Evolutionary conservation across 2,329 filamentous ascomycete species (phyloP).

Genomic region (Aspergillus arachidicola): DNA sequence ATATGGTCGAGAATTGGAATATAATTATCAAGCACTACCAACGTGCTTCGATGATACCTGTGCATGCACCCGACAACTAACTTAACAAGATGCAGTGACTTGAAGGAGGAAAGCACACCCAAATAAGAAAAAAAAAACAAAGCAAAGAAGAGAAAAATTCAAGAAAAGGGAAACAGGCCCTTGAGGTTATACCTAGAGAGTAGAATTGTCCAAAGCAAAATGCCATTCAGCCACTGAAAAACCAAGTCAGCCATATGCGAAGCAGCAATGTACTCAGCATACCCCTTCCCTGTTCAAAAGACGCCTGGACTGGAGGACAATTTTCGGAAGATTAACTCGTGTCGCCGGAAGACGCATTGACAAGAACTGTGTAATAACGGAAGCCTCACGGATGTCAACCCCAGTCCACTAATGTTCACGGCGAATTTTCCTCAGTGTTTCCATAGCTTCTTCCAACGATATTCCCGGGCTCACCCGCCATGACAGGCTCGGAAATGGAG

Average conservation of each 20-base stretch:
- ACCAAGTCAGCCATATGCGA: background rate
- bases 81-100: background rate
- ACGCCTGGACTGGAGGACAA: conserved; percentile 11
- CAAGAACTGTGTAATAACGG: conserved; percentile 14
- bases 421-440: conserved; percentile 14
- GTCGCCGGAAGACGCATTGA: conserved; percentile 17
- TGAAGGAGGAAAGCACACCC: too few relatives aligned
- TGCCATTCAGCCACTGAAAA: background rate
- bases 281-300: background rate
- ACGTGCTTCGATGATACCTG: background rate
- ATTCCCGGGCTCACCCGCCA: conserved; percentile 5
- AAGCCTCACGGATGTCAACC: conserved; percentile 16
- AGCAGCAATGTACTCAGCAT: background rate
- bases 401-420: conserved; percentile 9
- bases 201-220: background rate
- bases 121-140: background rate
- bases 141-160: background rate
- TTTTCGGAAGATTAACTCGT: conserved; percentile 24
- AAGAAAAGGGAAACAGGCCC: background rate
- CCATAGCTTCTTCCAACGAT: background rate
- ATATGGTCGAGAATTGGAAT: background rate
- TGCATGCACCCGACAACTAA: background rate
- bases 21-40: background rate
- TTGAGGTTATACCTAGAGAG: background rate
- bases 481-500: background rate